phyloP scores from a whole-genome alignment of 2,329 filamentous ascomycete genomes.

The Trichoderma semiorbis region DNA sequence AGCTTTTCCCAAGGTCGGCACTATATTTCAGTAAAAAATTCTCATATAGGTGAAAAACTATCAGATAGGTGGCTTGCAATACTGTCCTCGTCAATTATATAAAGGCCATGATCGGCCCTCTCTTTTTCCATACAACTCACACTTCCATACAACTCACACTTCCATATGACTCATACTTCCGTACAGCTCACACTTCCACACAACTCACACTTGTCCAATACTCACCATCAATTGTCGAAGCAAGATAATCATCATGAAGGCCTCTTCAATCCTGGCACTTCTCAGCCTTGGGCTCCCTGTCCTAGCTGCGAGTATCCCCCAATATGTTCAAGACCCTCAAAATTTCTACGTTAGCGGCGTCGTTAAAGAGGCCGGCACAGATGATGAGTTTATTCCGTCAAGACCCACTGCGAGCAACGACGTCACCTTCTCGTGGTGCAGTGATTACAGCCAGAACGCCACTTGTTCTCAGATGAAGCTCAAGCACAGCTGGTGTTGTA shows the following conservation, averaged over 20 bases:
- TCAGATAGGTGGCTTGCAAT: background rate
- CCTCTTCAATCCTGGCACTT: background rate
- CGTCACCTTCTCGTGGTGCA: slow-evolving; percentile 4
- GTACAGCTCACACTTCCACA: background rate
- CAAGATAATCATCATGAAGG: background rate
- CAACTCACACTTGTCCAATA: background rate
- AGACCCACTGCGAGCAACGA: background rate
- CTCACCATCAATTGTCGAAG: background rate
- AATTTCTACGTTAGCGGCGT: background rate
- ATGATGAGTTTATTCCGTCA: background rate
- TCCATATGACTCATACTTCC: background rate
- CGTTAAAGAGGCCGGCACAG: background rate
- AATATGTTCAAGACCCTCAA: background rate
- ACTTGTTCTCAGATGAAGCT: background rate
- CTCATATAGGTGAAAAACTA: background rate
- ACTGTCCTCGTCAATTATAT: background rate
- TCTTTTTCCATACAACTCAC: background rate
- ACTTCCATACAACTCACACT: background rate
- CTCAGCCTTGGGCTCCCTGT: background rate
- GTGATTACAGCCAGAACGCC: background rate
- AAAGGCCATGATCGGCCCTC: background rate
- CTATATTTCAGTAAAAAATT: background rate
- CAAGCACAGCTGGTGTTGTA: slow-evolving; percentile 8
- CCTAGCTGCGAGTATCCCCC: background rate
- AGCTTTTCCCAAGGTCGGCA: background rate